These are phyloP conservation scores for Arachis hypogaea DNA, from an alignment of 306 rosid species.

Conservation along the genomic window DNA sequence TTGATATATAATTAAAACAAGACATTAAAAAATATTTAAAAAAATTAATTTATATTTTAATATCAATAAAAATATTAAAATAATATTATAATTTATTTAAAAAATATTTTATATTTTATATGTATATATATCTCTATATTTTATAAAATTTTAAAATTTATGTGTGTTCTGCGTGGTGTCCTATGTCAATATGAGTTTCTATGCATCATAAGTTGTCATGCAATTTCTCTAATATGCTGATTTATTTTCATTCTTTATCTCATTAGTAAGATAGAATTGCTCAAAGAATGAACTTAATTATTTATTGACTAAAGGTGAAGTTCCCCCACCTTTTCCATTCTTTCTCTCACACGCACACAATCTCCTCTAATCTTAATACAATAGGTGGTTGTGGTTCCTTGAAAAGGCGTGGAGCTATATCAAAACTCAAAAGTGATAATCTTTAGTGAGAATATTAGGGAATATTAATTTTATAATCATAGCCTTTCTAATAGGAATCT, in stretches of 20 bases:
- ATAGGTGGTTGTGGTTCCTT: constrained; percentile 23
- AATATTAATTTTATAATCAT: constrained; percentile 36
- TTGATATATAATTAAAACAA: no score
- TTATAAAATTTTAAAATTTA: no score
- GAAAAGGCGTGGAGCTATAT: constrained; percentile 37
- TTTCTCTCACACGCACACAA: background rate
- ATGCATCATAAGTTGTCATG: no score
- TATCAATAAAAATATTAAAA: no score
- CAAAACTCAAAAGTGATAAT: constrained; percentile 28
- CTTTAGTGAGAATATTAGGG: constrained; percentile 27
- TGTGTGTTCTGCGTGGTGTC: no score
- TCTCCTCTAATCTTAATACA: constrained; percentile 31
- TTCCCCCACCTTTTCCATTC: background rate
- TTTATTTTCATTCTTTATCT: background rate
- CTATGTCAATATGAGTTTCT: no score
- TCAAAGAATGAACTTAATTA: constrained; percentile 19
- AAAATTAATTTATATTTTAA: no score
- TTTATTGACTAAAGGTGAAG: constrained; percentile 37
- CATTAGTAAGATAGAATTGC: constrained; percentile 17
- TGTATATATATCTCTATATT: no score
- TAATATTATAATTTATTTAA: no score
- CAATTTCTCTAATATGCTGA: constrained; percentile 17
- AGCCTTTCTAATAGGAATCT: constrained; percentile 43
- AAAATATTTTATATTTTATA: no score
- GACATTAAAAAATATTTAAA: no score